A percentile compares a stretch with the other conserved stretches of the same genome.
Conservation (phyloP, 2,329 filamentous ascomycete genomes). For the Alternaria burnsii region DNA sequence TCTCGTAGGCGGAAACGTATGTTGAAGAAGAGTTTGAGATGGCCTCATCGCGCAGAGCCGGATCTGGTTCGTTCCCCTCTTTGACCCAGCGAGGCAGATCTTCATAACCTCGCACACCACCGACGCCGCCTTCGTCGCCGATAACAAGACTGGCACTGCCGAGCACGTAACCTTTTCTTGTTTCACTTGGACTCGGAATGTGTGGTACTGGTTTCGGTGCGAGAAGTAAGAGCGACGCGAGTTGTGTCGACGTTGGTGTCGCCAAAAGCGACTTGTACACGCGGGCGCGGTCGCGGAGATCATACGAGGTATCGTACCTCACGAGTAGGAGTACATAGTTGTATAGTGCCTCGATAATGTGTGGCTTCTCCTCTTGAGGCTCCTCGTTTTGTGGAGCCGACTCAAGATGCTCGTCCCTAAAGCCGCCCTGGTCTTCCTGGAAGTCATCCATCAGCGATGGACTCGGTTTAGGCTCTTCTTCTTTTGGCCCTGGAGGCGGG, state of each 20-base stretch:
- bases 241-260: slow-evolving; percentile 76
- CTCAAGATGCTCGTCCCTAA: slow-evolving; percentile 40
- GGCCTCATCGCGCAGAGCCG: slow-evolving; percentile 70
- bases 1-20: slow-evolving; percentile 44
- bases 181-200: slow-evolving; percentile 86
- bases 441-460: slow-evolving; percentile 37
- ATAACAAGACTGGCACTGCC: slow-evolving; percentile 88
- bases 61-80: slow-evolving; percentile 80
- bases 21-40: slow-evolving; percentile 35
- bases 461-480: slow-evolving; percentile 36
- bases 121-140: slow-evolving; percentile 75
- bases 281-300: slow-evolving; percentile 88
- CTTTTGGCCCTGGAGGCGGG: slow-evolving; percentile 51
- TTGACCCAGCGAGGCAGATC: slow-evolving; percentile 87
- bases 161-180: slow-evolving; percentile 77
- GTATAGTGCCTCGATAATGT: slow-evolving; percentile 82
- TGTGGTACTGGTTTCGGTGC: slow-evolving; percentile 95
- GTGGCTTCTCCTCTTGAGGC: slow-evolving; percentile 55
- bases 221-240: slow-evolving; percentile 88
- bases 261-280: slow-evolving; percentile 86
- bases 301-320: slow-evolving; percentile 93
- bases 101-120: slow-evolving; percentile 77
- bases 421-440: slow-evolving; percentile 49
- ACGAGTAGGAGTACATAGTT: slow-evolving; percentile 84
- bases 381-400: slow-evolving; percentile 18